These are phyloP conservation scores for Echria macrotheca DNA, from an alignment of 495 filamentous ascomycete genomes.

Conservation along the genomic window DNA sequence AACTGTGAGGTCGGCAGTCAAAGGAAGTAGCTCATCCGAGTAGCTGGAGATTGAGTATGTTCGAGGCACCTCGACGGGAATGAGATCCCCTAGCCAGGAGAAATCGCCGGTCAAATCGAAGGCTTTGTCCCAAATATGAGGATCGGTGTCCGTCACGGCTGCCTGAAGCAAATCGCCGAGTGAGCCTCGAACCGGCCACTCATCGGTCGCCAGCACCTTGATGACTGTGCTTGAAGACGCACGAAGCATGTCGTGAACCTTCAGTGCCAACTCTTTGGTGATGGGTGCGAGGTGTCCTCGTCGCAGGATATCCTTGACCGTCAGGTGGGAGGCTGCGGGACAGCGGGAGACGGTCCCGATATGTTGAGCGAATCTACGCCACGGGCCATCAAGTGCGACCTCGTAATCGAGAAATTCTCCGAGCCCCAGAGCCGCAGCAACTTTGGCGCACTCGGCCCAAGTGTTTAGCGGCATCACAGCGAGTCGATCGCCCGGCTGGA, in stretches of 20 bases:
- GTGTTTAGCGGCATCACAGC: conserved; percentile 48
- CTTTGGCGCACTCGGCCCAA: conserved; percentile 44
- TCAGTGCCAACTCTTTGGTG: conserved; percentile 44
- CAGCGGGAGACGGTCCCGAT: conserved; percentile 34
- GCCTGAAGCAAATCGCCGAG: conserved; percentile 42
- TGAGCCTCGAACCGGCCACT: conserved; percentile 44
- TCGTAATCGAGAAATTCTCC: conserved; percentile 33
- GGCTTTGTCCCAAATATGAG: conserved; percentile 44
- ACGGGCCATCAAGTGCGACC: conserved; percentile 28
- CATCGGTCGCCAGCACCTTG: conserved; percentile 41
- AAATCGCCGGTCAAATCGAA: conserved; percentile 37
- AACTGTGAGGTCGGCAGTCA: conserved; percentile 42
- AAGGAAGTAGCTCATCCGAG: conserved; percentile 42
- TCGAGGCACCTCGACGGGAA: conserved; percentile 43
- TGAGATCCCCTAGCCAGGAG: conserved; percentile 40
- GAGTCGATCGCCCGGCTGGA: conserved; percentile 44
- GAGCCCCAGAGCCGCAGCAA: conserved; percentile 40
- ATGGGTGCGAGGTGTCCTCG: conserved; percentile 44
- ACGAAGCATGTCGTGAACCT: conserved; percentile 35
- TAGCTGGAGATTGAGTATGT: conserved; percentile 47
- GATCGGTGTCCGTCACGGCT: conserved; percentile 39
- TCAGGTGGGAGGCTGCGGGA: conserved; percentile 25
- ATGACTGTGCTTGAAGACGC: conserved; percentile 45
- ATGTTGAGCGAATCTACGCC: conserved; percentile 43
- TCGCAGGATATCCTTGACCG: conserved; percentile 43